A percentile compares a stretch with the other conserved stretches of the same genome.
These are phyloP conservation scores for Russula griseocarnosa DNA, from an alignment of 768 basidiomycete genomes.

Conservation along the genomic window DNA sequence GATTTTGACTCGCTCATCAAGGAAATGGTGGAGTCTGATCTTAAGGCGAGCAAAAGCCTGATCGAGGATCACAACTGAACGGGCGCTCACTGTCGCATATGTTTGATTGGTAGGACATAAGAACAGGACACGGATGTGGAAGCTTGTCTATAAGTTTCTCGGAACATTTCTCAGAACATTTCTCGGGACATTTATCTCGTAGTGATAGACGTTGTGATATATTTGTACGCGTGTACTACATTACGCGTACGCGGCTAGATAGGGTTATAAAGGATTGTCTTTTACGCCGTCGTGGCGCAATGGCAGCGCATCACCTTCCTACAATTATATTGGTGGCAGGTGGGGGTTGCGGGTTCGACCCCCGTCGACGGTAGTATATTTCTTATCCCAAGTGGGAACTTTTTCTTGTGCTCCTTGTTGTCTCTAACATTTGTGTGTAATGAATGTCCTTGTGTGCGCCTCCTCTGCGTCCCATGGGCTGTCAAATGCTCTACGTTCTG, in stretches of 20 bases:
- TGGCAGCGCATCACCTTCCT: constrained; percentile 39
- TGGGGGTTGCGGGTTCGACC: constrained; percentile 38
- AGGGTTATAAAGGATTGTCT: not conserved
- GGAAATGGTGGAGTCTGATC: constrained; percentile 88
- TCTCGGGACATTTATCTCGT: not conserved
- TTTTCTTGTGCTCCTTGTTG: not conserved
- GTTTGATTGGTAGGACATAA: not conserved
- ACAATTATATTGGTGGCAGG: constrained; percentile 27
- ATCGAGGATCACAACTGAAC: constrained; percentile 79
- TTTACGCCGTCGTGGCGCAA: constrained; percentile 36
- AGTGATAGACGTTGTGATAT: not conserved
- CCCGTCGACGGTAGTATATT: constrained; percentile 33
- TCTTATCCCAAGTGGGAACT: not conserved
- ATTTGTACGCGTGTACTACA: not conserved
- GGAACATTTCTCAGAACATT: not conserved
- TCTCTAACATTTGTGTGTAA: constrained; percentile 30
- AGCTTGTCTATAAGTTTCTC: not conserved
- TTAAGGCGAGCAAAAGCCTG: constrained; percentile 66
- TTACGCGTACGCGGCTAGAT: not conserved
- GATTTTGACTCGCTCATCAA: constrained; percentile 79
- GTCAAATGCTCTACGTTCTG: constrained; percentile 41
- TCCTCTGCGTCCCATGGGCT: constrained; percentile 36
- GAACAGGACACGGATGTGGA: not conserved
- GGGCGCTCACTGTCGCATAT: not conserved
- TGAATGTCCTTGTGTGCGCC: constrained; percentile 75